Evolutionary conservation across 1,139 yeast genomes (phyloP), one percentile per base, ranked within the genome.

Genomic region (Groenewaldozyma sp.): DNA sequence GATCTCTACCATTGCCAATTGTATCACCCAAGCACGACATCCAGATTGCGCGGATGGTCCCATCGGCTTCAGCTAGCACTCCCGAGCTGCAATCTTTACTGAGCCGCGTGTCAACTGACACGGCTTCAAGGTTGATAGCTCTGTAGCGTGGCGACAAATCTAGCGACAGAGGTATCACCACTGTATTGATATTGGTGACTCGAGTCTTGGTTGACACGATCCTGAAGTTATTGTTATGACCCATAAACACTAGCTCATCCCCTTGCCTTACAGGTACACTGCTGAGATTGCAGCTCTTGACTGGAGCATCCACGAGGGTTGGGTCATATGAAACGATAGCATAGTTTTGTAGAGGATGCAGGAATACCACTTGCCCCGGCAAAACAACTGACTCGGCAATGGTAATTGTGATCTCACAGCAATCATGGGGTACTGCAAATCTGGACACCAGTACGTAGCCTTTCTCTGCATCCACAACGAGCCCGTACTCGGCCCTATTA

Each of bases 321-420:
- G 95, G 91, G 56, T 88, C 95, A 56, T 84, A 88, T 57, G 83
- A 76, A 27, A 87, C 69, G 40, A 88, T 76, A 1, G 94, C 88
- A 60, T 82, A 86, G 53, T 87, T 87, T 53, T 82, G 86, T 39
- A 83, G 76, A 24, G 97, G 96, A 55, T 88, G 96, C 53, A 86
- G 66, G 53, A 86, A 87, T 21, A 78, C 79, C 21, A 86, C 91
- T 45, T 76, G 70, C 0, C 82, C 96, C 0, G 94, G 87, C 17
- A 87, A 73, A 49, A 81, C 78, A 17, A 84, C 74, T 1, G 94
- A 80, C 49, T 87, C 95, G 3, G 95, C 95, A 56, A 88, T 76
- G 2, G 88, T 77, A 21, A 88, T 71, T 39, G 76, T 70, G 18
- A 86, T 71, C 58, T 87, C 95, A 51, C 86, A 70, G 60, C 88